Conservation (phyloP, 352 stramenopile genomes). For the Phytophthora hybrid region DNA sequence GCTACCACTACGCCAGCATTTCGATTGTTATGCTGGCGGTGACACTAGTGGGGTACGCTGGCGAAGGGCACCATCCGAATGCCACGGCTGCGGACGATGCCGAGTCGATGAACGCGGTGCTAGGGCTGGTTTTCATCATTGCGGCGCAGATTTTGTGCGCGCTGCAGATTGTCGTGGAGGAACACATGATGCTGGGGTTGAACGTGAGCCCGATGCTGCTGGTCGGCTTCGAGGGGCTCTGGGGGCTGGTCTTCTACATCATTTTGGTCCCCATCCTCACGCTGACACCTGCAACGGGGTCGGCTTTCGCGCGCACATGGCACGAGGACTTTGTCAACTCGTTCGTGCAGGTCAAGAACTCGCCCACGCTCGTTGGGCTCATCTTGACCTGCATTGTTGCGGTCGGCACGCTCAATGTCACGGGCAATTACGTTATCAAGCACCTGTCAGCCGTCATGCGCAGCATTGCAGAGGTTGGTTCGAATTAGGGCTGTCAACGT, state of each 20-base stretch:
- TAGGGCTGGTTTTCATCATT: slow-evolving; percentile 84
- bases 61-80: slow-evolving; percentile 46
- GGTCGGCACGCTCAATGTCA: slow-evolving; percentile 85
- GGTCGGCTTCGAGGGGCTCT: slow-evolving; percentile 89
- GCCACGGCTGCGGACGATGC: slow-evolving; percentile 21
- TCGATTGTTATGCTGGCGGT: slow-evolving; percentile 75
- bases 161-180: slow-evolving; percentile 91
- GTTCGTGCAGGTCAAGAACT: slow-evolving; percentile 80
- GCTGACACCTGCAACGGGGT: slow-evolving; percentile 54
- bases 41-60: slow-evolving; percentile 74
- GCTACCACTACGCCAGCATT: slow-evolving; percentile 90
- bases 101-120: slow-evolving; percentile 56
- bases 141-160: slow-evolving; percentile 82
- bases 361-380: slow-evolving; percentile 58
- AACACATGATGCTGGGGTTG: slow-evolving; percentile 86
- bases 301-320: slow-evolving; percentile 75
- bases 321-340: slow-evolving; percentile 87
- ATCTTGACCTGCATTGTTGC: slow-evolving; percentile 76
- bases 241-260: slow-evolving; percentile 86
- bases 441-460: slow-evolving; percentile 86
- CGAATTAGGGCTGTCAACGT: too few relatives aligned
- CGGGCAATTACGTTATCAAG: slow-evolving; percentile 88
- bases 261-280: slow-evolving; percentile 75
- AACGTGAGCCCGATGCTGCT: slow-evolving; percentile 90
- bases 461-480: slow-evolving; percentile 81